Conservation (phyloP, 169 alveolate species). For the Plasmodium vinckei region DNA sequence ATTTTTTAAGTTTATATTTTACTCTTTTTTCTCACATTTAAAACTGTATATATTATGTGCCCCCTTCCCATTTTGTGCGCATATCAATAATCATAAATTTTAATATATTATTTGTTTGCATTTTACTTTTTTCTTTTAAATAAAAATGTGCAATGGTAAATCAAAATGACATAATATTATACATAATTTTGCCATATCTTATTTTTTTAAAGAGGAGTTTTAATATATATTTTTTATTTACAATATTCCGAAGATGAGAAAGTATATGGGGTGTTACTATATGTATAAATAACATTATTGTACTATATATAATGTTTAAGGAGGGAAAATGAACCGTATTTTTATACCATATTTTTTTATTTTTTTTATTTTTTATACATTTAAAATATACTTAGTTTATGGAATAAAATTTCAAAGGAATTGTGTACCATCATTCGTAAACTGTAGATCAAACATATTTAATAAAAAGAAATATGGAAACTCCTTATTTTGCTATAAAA, state of each 20-base stretch:
- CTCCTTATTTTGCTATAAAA: constrained; percentile 48
- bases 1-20: too few relatives aligned
- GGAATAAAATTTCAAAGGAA: constrained; percentile 42
- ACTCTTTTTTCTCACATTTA: too few relatives aligned
- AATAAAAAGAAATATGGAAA: constrained; percentile 1
- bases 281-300: background rate
- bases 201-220: too few relatives aligned
- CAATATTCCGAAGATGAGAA: background rate
- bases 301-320: background rate
- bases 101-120: too few relatives aligned
- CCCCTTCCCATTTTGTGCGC: too few relatives aligned
- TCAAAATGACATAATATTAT: too few relatives aligned
- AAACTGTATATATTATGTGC: too few relatives aligned
- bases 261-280: background rate
- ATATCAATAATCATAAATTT: too few relatives aligned
- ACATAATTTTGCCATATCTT: too few relatives aligned
- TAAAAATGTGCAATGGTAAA: too few relatives aligned
- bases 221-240: background rate
- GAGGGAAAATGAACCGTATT: constrained; percentile 50
- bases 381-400: constrained; percentile 30
- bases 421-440: constrained; percentile 34
- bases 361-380: constrained; percentile 11
- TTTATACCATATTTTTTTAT: background rate
- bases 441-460: background rate
- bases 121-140: too few relatives aligned